Evolutionary conservation across 2,329 filamentous ascomycete genomes (phyloP), one percentile per base, ranked within the genome.

Genomic region (Phialemoniopsis sp.): DNA sequence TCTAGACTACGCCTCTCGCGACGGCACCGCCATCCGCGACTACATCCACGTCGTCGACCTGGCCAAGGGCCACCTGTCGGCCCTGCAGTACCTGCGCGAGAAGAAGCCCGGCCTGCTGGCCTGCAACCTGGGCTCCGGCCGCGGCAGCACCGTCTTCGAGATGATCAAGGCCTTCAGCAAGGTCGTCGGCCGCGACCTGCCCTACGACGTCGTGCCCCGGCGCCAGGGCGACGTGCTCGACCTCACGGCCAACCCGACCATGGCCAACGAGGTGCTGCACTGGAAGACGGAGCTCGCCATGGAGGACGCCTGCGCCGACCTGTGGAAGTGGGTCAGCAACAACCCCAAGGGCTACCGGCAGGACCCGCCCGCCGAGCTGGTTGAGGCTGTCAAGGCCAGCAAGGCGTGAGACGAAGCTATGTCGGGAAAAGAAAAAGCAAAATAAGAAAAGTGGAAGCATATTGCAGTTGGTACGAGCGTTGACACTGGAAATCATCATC

Each of bases 11-110:
- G 60, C 74, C 26, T 95, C 89, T 38, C 85, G 82, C 53, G 90
- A 96, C 61, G 90, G 90, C 48, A 96, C 90, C 38, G 88, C 89
- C 46, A 95, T 96, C 62, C 86, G 93, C 53, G 93, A 98, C 70
- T 98, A 98, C 75, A 96, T 98, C 64, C 90, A 96, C 72, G 88
- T 96, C 42, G 76, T 95, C 47, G 90, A 96, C 58, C 81, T 96
- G 17, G 87, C 90, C 34, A 78, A 78, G 46, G 90, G 90, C 45
- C 90, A 96, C 63, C 72, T 95, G 42, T 79, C 87, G 43, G 93
- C 94, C 16, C 83, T 98, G 52, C 89, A 93, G 69, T 88, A 94
- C 69, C 83, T 96, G 37, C 85, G 86, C 53, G 76, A 86, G 49
- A 71, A 91, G 51, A 78, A 89, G 55, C 91, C 93, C 14, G 93